These are phyloP conservation scores for Cladophialophora bantiana DNA, from an alignment of 2,329 filamentous ascomycete species.

Conservation along the genomic window DNA sequence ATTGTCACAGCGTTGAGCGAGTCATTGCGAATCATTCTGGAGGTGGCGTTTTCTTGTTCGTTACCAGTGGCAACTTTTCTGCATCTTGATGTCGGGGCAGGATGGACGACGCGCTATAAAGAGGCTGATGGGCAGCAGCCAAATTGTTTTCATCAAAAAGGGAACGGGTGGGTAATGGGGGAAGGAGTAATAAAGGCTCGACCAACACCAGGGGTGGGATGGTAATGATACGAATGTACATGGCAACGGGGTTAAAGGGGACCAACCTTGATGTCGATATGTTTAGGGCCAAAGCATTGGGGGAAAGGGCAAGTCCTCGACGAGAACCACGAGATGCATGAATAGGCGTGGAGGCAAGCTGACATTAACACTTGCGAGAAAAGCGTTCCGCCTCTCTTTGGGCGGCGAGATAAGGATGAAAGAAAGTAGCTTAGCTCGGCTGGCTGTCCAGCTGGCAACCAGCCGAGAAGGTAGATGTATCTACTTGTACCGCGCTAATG, in stretches of 20 bases:
- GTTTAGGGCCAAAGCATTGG: background rate
- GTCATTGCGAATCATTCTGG: constrained; percentile 4
- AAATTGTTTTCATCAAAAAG: background rate
- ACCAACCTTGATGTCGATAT: background rate
- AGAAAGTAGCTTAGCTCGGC: background rate
- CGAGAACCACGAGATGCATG: constrained; percentile 9
- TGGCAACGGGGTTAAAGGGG: background rate
- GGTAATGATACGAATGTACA: constrained; percentile 1
- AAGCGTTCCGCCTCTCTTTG: background rate
- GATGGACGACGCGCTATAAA: background rate
- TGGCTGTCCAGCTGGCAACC: background rate
- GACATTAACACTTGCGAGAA: background rate
- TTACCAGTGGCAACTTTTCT: constrained; percentile 1
- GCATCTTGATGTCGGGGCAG: background rate
- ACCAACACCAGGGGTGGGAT: background rate
- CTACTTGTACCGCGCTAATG: background rate
- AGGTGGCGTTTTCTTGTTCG: background rate
- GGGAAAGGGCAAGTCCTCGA: background rate
- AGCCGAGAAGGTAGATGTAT: background rate
- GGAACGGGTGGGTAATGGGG: background rate
- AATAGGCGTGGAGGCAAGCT: background rate
- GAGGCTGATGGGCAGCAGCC: background rate
- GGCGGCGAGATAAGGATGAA: background rate
- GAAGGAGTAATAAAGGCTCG: constrained; percentile 1
- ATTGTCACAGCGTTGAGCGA: constrained; percentile 2